A percentile compares a stretch with the other conserved stretches of the same genome.
Evolutionary conservation across 306 rosid species (phyloP).

Genomic region (Vicia sativa): DNA sequence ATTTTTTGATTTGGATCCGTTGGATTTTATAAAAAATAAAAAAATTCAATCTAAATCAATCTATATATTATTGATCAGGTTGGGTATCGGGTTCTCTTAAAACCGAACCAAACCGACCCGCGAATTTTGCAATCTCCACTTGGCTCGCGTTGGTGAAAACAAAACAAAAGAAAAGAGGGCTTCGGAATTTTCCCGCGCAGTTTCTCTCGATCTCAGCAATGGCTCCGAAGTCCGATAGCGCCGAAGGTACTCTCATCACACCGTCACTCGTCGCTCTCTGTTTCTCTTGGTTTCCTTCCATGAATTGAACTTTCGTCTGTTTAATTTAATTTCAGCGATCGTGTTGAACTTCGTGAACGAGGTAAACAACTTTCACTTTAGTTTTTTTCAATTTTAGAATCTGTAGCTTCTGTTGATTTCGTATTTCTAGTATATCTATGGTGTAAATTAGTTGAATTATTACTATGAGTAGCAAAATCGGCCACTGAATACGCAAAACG

Average conservation of each 20-base stretch:
- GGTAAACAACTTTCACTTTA: slow-evolving; percentile 48
- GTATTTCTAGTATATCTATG: background rate
- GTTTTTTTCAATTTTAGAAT: background rate
- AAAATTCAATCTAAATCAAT: too few relatives aligned
- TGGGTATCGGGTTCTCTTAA: too few relatives aligned
- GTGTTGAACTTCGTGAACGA: slow-evolving; percentile 85
- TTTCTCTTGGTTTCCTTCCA: slow-evolving; percentile 12
- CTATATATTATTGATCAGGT: too few relatives aligned
- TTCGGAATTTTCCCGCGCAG: slow-evolving; percentile 63
- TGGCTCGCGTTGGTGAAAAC: background rate
- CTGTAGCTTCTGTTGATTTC: slow-evolving; percentile 2
- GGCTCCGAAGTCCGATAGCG: slow-evolving; percentile 84
- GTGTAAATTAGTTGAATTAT: background rate
- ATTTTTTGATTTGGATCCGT: too few relatives aligned
- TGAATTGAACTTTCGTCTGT: slow-evolving; percentile 26
- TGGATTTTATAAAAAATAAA: too few relatives aligned
- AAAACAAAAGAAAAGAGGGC: slow-evolving; percentile 6
- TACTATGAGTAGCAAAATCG: slow-evolving; percentile 67
- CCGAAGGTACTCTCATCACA: slow-evolving; percentile 60
- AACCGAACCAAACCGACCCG: too few relatives aligned
- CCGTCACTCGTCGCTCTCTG: background rate
- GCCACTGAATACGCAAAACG: slow-evolving; percentile 85
- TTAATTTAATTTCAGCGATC: slow-evolving; percentile 64
- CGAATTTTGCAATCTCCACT: too few relatives aligned
- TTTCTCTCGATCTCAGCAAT: slow-evolving; percentile 48